Percentiles rank a stretch among this genome's conserved stretches.
phyloP scores from a whole-genome alignment of 768 basidiomycete species.

The Tremella yokohamensis region DNA sequence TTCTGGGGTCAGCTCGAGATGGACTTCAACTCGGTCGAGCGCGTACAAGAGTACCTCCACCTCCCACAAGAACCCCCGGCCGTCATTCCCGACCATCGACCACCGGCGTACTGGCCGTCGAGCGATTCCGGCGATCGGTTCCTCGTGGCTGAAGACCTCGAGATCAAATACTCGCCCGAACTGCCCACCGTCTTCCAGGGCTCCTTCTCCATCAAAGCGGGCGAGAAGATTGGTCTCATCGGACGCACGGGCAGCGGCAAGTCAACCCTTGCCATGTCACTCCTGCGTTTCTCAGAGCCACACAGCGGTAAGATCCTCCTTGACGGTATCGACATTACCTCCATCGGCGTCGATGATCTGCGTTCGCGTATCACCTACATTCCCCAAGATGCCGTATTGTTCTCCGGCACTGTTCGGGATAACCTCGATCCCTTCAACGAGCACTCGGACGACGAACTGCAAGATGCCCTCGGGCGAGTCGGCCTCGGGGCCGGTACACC shows the following conservation, averaged over 20 bases:
- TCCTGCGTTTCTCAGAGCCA: constrained; percentile 81
- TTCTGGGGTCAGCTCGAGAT: constrained; percentile 50
- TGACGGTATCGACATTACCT: constrained; percentile 83
- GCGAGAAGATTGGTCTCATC: constrained; percentile 72
- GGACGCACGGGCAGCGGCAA: constrained; percentile 65
- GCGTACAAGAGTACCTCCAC: constrained; percentile 83
- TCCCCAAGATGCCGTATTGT: constrained; percentile 53
- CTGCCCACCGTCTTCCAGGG: constrained; percentile 73
- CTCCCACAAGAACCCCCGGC: constrained; percentile 82
- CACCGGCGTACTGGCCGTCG: constrained; percentile 92
- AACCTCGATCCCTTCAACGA: constrained; percentile 50
- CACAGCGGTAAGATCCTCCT: constrained; percentile 69
- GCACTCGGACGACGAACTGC: constrained; percentile 42
- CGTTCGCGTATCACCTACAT: constrained; percentile 52
- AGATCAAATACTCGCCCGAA: constrained; percentile 77
- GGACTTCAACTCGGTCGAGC: constrained; percentile 69
- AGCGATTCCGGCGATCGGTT: constrained; percentile 60
- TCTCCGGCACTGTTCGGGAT: constrained; percentile 48
- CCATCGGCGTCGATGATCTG: constrained; percentile 77
- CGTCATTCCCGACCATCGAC: constrained; percentile 67
- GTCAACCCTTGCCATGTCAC: constrained; percentile 73
- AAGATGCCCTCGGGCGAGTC: constrained; percentile 62
- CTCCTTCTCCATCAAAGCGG: constrained; percentile 67
- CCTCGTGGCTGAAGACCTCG: constrained; percentile 68
- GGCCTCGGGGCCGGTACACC: constrained; percentile 62